Conservation (phyloP, 1,284 basidiomycete genomes). For the Malassezia furfur region DNA sequence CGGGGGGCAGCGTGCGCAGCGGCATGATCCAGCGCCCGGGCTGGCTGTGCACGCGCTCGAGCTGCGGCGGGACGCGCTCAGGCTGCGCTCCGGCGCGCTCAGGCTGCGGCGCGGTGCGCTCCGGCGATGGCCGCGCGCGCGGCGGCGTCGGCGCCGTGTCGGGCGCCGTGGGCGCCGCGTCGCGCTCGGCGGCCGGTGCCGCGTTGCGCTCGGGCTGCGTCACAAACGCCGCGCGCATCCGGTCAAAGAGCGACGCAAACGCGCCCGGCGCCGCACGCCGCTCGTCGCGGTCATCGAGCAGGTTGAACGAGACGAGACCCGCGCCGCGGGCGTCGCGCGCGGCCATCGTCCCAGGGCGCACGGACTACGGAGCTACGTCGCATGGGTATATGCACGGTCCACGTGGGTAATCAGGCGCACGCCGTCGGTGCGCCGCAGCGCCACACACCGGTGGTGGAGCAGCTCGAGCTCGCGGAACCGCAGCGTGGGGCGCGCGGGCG, state of each 20-base stretch:
- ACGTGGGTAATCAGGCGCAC: slow-evolving; percentile 15
- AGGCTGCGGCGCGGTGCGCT: background rate
- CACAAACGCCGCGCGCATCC: slow-evolving; percentile 34
- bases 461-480: slow-evolving; percentile 30
- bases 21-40: background rate
- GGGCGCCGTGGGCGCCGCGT: background rate
- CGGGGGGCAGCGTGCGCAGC: background rate
- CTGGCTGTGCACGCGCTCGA: background rate
- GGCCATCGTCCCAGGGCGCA: background rate
- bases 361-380: background rate
- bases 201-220: background rate
- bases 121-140: background rate
- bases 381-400: slow-evolving; percentile 11
- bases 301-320: slow-evolving; percentile 26
- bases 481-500: slow-evolving; percentile 15
- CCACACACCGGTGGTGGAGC: slow-evolving; percentile 32
- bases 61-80: background rate
- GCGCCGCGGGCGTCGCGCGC: background rate
- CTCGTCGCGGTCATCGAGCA: slow-evolving; percentile 34
- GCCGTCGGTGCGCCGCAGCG: slow-evolving; percentile 10
- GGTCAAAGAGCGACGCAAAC: slow-evolving; percentile 32
- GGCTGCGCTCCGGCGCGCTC: background rate
- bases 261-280: slow-evolving; percentile 26
- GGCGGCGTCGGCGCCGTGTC: background rate
- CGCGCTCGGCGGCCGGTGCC: background rate